These are phyloP conservation scores for Tetrapisispora phaffii DNA, from an alignment of 805 yeast genomes.

Conservation along the genomic window DNA sequence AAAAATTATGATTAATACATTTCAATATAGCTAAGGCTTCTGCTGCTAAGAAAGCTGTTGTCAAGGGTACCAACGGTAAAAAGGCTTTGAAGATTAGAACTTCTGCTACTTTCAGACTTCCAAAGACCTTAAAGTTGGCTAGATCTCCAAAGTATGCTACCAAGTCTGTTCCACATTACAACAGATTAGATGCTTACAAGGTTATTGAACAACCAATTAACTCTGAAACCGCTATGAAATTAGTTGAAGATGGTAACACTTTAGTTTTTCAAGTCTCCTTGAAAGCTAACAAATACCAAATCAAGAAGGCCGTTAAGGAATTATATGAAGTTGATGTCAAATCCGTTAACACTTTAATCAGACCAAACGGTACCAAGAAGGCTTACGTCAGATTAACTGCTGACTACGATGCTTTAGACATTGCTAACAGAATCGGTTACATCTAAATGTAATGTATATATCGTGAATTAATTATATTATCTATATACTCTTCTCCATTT, in stretches of 20 bases:
- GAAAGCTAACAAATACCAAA: slow-evolving; percentile 97
- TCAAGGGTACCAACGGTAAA: slow-evolving; percentile 90
- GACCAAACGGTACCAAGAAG: slow-evolving; percentile 99
- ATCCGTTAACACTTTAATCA: slow-evolving; percentile 91
- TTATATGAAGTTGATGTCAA: slow-evolving; percentile 92
- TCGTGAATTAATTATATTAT: neutral
- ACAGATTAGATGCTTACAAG: slow-evolving; percentile 94
- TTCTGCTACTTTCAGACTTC: slow-evolving; percentile 88
- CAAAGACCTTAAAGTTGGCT: slow-evolving; percentile 91
- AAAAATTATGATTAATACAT: neutral
- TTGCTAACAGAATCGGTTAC: slow-evolving; percentile 99
- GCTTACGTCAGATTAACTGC: slow-evolving; percentile 98
- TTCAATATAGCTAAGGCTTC: slow-evolving; percentile 61
- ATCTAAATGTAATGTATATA: slow-evolving; percentile 41
- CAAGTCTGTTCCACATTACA: slow-evolving; percentile 94
- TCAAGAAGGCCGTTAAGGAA: slow-evolving; percentile 96
- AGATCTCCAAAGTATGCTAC: slow-evolving; percentile 92
- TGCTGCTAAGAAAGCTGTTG: slow-evolving; percentile 97
- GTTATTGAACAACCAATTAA: slow-evolving; percentile 90
- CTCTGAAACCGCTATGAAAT: slow-evolving; percentile 98
- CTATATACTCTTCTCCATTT: neutral
- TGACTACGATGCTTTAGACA: slow-evolving; percentile 98
- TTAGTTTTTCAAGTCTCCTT: slow-evolving; percentile 96
- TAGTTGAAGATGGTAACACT: slow-evolving; percentile 98
- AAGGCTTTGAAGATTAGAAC: slow-evolving; percentile 92